Evolutionary conservation across 148 eudicot genomes (phyloP), one percentile per base, ranked within the genome.

Genomic region (Dysphania ambrosioides): DNA sequence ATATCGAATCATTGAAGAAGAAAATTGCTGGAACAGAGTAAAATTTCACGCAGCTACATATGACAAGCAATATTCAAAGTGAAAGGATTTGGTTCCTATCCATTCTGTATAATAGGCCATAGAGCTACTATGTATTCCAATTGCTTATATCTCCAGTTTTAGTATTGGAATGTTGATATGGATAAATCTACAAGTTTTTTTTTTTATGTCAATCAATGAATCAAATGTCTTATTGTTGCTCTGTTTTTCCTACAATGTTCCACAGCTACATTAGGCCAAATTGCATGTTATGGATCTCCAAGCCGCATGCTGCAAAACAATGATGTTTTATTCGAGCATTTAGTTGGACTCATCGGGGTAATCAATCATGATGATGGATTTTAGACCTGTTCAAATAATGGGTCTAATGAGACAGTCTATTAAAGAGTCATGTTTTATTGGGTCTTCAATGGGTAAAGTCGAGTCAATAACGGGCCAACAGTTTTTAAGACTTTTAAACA

Each of bases 11-110:
- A 11, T 51, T 91, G 84, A 91, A 91, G 87, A 91, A 89, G 87
- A 89, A 89, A 90, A 86, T 89, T 65, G 87, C 97, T 7, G 97
- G 93, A 81, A 85, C 86, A 5, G 91, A 91, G 70, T 91, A 72
- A 80, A 64, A 66, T 35, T 56, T 34, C n/a, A n/a, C n/a, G n/a
- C n/a, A 41, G 68, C 55, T 63, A 30, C 76, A 34, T 66, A 31
- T 35, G 71, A 62, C 72, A 62, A 47, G 67, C 63, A 32, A 61
- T 24, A 57, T 70, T 72, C 16, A 13, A 5, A 8, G 35, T 32
- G 68, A 75, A 74, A 84, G 80, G 64, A 62, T 49, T 56, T 2
- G 78, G 67, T 5, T 75, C 73, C 40, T 74, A 72, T 67, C 81
- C 63, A 82, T 79, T 79, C 77, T 83, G 85, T 73, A 75, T 79